phyloP scores from a whole-genome alignment of 176 grass and related monocot species.

The Secale cereale region DNA sequence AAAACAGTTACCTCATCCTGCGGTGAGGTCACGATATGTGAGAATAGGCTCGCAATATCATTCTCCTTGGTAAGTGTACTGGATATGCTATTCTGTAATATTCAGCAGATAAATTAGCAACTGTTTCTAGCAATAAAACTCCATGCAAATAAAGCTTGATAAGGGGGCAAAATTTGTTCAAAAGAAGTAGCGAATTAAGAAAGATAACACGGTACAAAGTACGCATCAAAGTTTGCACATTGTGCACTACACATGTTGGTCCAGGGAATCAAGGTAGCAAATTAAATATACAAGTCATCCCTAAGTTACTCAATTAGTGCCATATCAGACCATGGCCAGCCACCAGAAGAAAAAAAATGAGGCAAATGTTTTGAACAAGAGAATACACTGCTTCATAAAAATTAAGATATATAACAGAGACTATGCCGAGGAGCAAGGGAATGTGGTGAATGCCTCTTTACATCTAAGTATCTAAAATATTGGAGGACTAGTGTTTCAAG shows the following conservation, averaged over 20 bases:
- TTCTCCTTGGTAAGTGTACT: constrained; percentile 48
- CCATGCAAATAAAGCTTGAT: background rate
- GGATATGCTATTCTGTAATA: constrained; percentile 48
- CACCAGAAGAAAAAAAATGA: background rate
- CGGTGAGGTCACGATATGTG: constrained; percentile 36
- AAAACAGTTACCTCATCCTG: constrained; percentile 59
- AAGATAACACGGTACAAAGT: background rate
- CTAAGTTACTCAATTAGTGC: background rate
- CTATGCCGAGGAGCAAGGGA: background rate
- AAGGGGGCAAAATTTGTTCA: background rate
- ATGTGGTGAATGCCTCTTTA: background rate
- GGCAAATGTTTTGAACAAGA: background rate
- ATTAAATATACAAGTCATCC: background rate
- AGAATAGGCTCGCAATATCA: constrained; percentile 50
- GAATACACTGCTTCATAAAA: background rate
- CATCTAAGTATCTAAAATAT: background rate
- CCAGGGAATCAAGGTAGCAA: no score
- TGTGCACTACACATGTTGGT: background rate
- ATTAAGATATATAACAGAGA: background rate
- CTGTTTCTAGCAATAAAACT: background rate
- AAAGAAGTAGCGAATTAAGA: background rate
- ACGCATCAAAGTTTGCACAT: background rate
- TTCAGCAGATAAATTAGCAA: constrained; percentile 27
- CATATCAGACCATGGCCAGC: background rate
- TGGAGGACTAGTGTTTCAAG: background rate